Percentiles rank a stretch among this genome's conserved stretches.
phyloP scores from a whole-genome alignment of 441 rosid genomes.

The Populus hybrid region DNA sequence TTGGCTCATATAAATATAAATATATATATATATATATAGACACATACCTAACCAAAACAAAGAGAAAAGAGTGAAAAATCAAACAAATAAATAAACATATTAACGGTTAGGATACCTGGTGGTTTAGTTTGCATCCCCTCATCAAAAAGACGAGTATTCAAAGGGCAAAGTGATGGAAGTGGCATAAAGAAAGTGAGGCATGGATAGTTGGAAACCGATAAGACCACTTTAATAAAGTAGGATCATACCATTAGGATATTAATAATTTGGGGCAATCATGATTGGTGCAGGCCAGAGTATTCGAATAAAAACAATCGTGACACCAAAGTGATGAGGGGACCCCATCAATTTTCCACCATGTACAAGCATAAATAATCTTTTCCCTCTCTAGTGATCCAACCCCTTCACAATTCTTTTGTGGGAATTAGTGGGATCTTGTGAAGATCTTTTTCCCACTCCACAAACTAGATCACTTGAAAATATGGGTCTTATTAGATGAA shows the following conservation, averaged over 20 bases:
- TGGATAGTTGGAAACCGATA: background rate
- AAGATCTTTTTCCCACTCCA: background rate
- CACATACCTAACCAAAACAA: too few relatives aligned
- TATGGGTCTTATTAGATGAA: background rate
- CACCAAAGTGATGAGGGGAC: background rate
- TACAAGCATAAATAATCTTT: background rate
- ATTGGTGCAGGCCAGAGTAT: constrained; percentile 13
- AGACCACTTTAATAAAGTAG: constrained; percentile 9
- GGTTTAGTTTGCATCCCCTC: background rate
- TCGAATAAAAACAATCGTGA: background rate
- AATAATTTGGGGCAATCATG: background rate
- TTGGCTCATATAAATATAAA: background rate
- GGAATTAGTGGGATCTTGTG: too few relatives aligned
- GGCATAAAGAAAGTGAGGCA: background rate
- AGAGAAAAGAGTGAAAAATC: background rate
- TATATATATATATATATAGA: too few relatives aligned
- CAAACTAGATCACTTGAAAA: background rate
- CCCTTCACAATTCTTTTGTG: too few relatives aligned
- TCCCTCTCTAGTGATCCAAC: background rate
- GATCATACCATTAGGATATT: background rate
- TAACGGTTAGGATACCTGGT: background rate
- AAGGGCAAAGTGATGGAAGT: background rate
- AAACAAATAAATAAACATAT: background rate
- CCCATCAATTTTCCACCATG: constrained; percentile 4
- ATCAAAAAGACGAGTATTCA: background rate